Conservation (phyloP, 768 basidiomycete species). For the Dentipellis fragilis region DNA sequence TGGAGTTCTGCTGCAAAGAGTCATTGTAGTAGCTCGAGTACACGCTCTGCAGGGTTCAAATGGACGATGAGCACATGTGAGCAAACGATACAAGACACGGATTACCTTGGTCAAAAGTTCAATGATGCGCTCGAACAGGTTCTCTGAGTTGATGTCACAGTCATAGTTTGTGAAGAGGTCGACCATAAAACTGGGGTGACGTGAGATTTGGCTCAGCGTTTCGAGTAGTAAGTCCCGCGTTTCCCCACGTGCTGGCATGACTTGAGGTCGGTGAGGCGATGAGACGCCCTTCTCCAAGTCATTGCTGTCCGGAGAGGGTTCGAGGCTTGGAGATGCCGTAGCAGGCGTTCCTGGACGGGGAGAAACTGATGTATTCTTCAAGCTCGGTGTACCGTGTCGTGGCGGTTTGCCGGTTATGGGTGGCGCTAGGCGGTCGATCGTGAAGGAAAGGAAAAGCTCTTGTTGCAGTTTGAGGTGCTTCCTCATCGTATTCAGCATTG, state of each 20-base stretch:
- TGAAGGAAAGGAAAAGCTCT: constrained; percentile 90
- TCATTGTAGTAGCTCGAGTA: constrained; percentile 59
- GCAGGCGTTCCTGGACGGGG: constrained; percentile 20
- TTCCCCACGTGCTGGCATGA: constrained; percentile 67
- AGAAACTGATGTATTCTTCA: constrained; percentile 7
- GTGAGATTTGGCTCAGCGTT: constrained; percentile 69
- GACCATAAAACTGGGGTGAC: constrained; percentile 87
- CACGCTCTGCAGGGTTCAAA: constrained; percentile 46
- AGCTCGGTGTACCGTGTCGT: constrained; percentile 13
- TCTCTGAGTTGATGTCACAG: constrained; percentile 94
- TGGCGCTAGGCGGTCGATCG: constrained; percentile 79
- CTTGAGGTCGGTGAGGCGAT: constrained; percentile 26
- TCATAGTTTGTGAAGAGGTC: constrained; percentile 96
- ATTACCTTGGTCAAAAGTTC: constrained; percentile 82
- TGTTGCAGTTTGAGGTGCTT: constrained; percentile 85
- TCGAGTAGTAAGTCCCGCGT: constrained; percentile 87
- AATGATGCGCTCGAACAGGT: constrained; percentile 82
- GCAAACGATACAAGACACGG: neutral
- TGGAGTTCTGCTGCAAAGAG: constrained; percentile 51
- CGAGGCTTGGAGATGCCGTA: constrained; percentile 32
- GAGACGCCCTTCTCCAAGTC: constrained; percentile 40
- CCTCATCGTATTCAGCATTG: constrained; percentile 82
- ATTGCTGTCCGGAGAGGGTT: constrained; percentile 25
- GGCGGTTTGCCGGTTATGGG: constrained; percentile 25
- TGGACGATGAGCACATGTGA: constrained; percentile 2